phyloP scores from a whole-genome alignment of 2,329 filamentous ascomycete genomes.

The Talaromyces verruculosus region DNA sequence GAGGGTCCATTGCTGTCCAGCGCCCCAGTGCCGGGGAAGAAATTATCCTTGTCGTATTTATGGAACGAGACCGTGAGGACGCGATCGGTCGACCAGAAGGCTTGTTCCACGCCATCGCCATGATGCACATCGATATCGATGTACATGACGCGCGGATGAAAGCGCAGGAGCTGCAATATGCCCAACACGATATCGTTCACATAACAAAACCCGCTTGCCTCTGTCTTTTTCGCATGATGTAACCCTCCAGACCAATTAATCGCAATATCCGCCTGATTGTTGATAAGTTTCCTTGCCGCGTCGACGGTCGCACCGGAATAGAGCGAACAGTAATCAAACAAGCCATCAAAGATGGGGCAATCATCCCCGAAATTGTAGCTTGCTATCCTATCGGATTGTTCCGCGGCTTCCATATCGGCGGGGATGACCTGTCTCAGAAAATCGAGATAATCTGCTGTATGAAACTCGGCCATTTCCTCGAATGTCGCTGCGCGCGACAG shows the following conservation, averaged over 20 bases:
- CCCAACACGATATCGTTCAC: slow-evolving; percentile 97
- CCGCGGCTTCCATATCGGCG: slow-evolving; percentile 65
- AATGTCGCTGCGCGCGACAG: slow-evolving; percentile 78
- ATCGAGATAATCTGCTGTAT: slow-evolving; percentile 84
- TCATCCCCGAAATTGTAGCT: slow-evolving; percentile 90
- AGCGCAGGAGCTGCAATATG: slow-evolving; percentile 80
- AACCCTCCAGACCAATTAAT: slow-evolving; percentile 97
- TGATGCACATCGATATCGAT: slow-evolving; percentile 94
- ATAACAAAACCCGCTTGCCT: slow-evolving; percentile 96
- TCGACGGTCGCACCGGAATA: slow-evolving; percentile 89
- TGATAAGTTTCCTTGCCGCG: slow-evolving; percentile 83
- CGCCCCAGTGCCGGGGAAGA: slow-evolving; percentile 89
- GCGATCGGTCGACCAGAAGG: slow-evolving; percentile 83
- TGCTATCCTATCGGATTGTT: slow-evolving; percentile 56
- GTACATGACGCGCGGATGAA: slow-evolving; percentile 83
- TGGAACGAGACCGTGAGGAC: slow-evolving; percentile 95
- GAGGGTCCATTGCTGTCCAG: slow-evolving; percentile 81
- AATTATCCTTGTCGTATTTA: slow-evolving; percentile 82
- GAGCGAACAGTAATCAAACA: slow-evolving; percentile 92
- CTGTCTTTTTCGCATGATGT: slow-evolving; percentile 91
- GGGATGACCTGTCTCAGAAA: slow-evolving; percentile 75
- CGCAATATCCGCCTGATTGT: slow-evolving; percentile 86
- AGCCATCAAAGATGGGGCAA: slow-evolving; percentile 92
- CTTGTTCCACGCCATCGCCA: slow-evolving; percentile 86
- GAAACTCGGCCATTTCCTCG: slow-evolving; percentile 84